These are phyloP conservation scores for Cucurbita argyrosperma DNA, from an alignment of 306 rosid species.

Conservation along the genomic window DNA sequence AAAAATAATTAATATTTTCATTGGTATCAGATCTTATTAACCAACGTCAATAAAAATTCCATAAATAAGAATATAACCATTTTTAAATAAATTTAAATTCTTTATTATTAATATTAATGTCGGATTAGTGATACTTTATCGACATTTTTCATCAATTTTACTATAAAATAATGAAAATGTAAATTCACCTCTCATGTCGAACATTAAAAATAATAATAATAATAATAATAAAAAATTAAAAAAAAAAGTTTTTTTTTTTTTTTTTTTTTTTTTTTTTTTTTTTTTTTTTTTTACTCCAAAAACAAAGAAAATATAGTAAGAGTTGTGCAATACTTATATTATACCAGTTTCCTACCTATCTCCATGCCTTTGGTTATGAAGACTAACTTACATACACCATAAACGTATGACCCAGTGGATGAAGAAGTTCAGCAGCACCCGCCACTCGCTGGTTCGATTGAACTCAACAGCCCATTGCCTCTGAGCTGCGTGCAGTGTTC, in stretches of 20 bases:
- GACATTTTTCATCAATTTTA: no score
- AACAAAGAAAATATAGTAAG: neutral
- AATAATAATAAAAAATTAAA: no score
- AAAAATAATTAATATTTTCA: no score
- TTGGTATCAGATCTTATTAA: no score
- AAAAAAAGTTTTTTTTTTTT: neutral
- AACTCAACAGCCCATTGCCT: constrained; percentile 78
- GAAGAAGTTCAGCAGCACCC: constrained; percentile 26
- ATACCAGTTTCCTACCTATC: neutral
- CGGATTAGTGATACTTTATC: no score
- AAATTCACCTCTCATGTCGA: no score
- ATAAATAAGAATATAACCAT: no score
- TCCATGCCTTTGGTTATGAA: neutral
- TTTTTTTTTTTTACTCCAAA: neutral
- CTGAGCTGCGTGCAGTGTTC: constrained; percentile 85
- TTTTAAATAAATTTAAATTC: no score
- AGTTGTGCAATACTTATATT: neutral
- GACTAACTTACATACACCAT: neutral
- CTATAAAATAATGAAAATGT: no score
- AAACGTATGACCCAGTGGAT: neutral
- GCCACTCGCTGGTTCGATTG: constrained; percentile 73
- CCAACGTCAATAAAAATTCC: no score
- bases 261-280: neutral
- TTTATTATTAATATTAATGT: no score
- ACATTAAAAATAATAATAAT: no score